Evolutionary conservation across 768 basidiomycete species (phyloP).

Genomic region (Mycena belliarum): DNA sequence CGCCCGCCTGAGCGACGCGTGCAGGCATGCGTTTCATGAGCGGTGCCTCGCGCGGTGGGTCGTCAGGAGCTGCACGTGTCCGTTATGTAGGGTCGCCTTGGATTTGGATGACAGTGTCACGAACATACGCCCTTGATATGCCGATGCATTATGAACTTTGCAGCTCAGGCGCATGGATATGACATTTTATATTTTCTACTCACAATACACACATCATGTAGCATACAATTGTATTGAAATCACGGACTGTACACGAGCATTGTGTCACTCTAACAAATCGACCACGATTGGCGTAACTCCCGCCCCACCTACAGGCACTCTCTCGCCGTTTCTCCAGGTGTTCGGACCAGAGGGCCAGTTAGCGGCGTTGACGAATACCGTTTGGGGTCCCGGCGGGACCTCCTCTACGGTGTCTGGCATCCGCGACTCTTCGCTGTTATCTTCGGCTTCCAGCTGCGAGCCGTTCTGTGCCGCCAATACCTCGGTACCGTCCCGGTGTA

Average conservation of each 20-base stretch:
- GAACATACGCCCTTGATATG: background rate
- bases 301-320: slow-evolving; percentile 35
- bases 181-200: background rate
- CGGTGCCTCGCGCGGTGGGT: slow-evolving; percentile 24
- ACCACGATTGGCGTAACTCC: slow-evolving; percentile 46
- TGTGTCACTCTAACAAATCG: slow-evolving; percentile 33
- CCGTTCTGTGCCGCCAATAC: background rate
- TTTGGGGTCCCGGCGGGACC: slow-evolving; percentile 10
- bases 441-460: background rate
- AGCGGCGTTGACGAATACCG: slow-evolving; percentile 51
- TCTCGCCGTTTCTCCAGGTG: slow-evolving; percentile 24
- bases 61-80: slow-evolving; percentile 22
- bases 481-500: slow-evolving; percentile 30
- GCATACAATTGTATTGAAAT: slow-evolving; percentile 19
- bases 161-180: background rate
- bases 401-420: background rate
- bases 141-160: background rate
- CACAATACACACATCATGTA: slow-evolving; percentile 8
- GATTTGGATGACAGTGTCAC: background rate
- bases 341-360: slow-evolving; percentile 37
- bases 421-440: background rate
- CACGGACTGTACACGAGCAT: too few relatives aligned
- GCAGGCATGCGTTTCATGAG: slow-evolving; percentile 52
- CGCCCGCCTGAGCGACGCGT: slow-evolving; percentile 56
- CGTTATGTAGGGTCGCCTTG: slow-evolving; percentile 21